These are phyloP conservation scores for Pythium diclinum DNA, from an alignment of 352 stramenopile species.

Conservation along the genomic window DNA sequence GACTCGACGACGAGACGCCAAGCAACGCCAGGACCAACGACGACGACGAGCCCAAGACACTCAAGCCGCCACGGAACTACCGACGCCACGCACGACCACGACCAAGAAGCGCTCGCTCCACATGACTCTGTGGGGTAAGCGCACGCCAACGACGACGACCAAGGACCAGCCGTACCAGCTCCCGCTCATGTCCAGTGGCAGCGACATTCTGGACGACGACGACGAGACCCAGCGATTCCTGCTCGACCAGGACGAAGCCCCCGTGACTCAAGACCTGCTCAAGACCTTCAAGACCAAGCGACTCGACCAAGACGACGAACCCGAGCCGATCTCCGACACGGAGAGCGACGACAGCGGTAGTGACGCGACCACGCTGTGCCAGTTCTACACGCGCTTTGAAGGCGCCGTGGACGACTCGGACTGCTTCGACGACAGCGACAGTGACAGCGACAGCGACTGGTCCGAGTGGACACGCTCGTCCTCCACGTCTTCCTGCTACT, in stretches of 20 bases:
- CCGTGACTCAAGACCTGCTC: slow-evolving; percentile 10
- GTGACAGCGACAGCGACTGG: slow-evolving; percentile 24
- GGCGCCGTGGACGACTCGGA: slow-evolving; percentile 6
- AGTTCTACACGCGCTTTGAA: slow-evolving; percentile 23
- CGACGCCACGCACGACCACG: slow-evolving; percentile 4
- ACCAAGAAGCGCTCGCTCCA: slow-evolving; percentile 28
- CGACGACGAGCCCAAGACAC: slow-evolving; percentile 4
- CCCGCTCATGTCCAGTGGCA: slow-evolving; percentile 20
- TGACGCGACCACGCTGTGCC: slow-evolving; percentile 22
- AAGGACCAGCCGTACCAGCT: slow-evolving; percentile 30
- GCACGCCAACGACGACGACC: slow-evolving; percentile 1
- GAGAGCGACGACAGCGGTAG: slow-evolving; percentile 31
- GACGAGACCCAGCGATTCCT: slow-evolving; percentile 25
- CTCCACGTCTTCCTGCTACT: slow-evolving; percentile 27
- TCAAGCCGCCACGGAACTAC: not conserved
- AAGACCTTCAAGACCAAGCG: slow-evolving; percentile 18
- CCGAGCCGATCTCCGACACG: slow-evolving; percentile 27
- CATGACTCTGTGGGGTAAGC: slow-evolving; percentile 23
- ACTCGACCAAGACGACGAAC: slow-evolving; percentile 1
- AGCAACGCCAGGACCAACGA: slow-evolving; percentile 7
- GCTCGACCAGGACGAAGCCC: slow-evolving; percentile 13
- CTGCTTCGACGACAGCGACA: slow-evolving; percentile 14
- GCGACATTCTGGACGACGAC: slow-evolving; percentile 19
- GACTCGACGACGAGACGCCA: slow-evolving; percentile 24
- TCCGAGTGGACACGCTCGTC: slow-evolving; percentile 28